These are phyloP conservation scores for Backusella macrospora DNA, from an alignment of 192 early-diverging fungal species.

Conservation along the genomic window DNA sequence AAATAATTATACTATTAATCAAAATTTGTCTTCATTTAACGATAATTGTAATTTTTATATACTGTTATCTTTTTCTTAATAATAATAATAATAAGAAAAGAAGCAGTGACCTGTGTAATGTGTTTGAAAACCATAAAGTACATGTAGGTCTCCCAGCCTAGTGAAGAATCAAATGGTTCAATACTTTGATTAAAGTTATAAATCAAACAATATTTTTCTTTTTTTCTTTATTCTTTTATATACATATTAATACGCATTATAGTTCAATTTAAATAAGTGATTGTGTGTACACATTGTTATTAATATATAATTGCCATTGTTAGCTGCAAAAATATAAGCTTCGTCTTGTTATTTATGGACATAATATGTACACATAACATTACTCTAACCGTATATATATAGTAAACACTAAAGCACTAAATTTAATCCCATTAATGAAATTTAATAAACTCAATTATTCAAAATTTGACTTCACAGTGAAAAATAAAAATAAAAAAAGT, in stretches of 20 bases:
- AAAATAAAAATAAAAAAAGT: not conserved
- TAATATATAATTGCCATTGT: not conserved
- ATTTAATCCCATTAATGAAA: too few species aligned
- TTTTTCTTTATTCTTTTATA: not conserved
- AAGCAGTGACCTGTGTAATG: not conserved
- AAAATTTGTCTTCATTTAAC: not conserved
- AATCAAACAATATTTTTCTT: not conserved
- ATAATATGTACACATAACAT: too few species aligned
- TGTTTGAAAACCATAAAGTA: not conserved
- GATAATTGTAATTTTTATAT: not conserved
- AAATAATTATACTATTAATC: not conserved
- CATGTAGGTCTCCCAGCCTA: not conserved
- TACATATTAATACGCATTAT: not conserved
- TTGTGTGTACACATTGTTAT: not conserved
- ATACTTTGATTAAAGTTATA: not conserved
- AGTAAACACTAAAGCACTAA: too few species aligned
- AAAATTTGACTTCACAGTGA: too few species aligned
- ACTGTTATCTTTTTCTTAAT: not conserved
- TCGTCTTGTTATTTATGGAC: too few species aligned
- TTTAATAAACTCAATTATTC: too few species aligned
- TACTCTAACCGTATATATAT: too few species aligned
- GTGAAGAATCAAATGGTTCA: not conserved
- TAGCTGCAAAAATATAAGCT: not conserved
- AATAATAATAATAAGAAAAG: not conserved
- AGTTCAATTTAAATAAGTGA: constrained; percentile 7